Conservation (phyloP, 2,329 filamentous ascomycete genomes). For the Colletotrichum limetticola region DNA sequence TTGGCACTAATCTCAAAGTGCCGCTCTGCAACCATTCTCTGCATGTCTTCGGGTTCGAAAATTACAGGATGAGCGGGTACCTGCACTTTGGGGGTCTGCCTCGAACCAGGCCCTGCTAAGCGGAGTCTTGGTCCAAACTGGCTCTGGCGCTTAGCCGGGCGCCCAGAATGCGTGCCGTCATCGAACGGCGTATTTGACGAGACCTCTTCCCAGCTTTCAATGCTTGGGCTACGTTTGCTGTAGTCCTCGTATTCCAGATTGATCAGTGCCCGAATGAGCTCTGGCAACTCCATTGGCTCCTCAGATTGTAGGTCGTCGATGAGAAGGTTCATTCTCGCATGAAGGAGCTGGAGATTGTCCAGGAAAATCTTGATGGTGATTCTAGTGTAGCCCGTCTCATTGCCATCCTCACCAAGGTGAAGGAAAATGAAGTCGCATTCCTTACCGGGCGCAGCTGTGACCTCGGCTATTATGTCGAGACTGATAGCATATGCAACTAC, state of each 20-base stretch:
- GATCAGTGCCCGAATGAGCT: conserved; percentile 77
- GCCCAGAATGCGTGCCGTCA: conserved; percentile 60
- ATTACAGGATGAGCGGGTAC: conserved; percentile 83
- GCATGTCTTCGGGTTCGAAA: conserved; percentile 87
- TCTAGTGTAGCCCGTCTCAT: conserved; percentile 73
- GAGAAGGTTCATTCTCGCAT: conserved; percentile 85
- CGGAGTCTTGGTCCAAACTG: conserved; percentile 50
- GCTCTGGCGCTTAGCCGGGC: conserved; percentile 46
- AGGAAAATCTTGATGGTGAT: conserved; percentile 94
- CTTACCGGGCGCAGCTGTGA: conserved; percentile 87
- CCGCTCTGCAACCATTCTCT: conserved; percentile 78
- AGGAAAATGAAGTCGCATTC: conserved; percentile 95
- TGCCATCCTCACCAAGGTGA: conserved; percentile 73
- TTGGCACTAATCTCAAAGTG: conserved; percentile 93
- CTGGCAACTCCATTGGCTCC: conserved; percentile 74
- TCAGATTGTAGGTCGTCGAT: conserved; percentile 83
- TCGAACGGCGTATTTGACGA: conserved; percentile 70
- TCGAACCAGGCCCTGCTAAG: conserved; percentile 38
- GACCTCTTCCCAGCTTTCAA: conserved; percentile 93
- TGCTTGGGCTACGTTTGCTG: conserved; percentile 74
- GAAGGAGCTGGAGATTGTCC: conserved; percentile 84
- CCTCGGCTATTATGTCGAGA: conserved; percentile 83
- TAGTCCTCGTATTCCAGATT: conserved; percentile 76
- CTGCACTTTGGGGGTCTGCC: conserved; percentile 73
- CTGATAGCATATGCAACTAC: conserved; percentile 84